phyloP scores from a whole-genome alignment of 331 rosid genomes.

The Malus hybrid region DNA sequence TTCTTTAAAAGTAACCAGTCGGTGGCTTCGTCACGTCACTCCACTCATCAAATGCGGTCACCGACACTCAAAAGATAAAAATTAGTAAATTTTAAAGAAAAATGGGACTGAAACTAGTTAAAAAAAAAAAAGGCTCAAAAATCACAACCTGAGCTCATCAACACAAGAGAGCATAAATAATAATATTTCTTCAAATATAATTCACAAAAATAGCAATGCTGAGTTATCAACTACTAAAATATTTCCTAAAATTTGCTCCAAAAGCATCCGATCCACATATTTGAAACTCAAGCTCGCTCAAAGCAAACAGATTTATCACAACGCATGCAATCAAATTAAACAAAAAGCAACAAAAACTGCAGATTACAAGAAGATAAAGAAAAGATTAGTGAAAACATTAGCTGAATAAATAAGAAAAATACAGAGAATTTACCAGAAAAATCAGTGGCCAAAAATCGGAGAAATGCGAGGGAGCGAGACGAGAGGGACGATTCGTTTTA shows the following conservation, averaged over 20 bases:
- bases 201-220: not conserved
- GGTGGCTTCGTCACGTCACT: no score
- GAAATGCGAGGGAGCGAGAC: slow-evolving; percentile 21
- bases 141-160: not conserved
- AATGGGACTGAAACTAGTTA: not conserved
- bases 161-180: not conserved
- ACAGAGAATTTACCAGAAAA: slow-evolving; percentile 7
- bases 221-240: not conserved
- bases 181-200: not conserved
- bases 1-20: no score
- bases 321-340: slow-evolving; percentile 8
- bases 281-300: slow-evolving; percentile 27
- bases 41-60: not conserved
- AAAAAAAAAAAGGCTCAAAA: not conserved
- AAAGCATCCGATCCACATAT: slow-evolving; percentile 49
- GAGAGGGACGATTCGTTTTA: slow-evolving; percentile 3
- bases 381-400: not conserved
- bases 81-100: not conserved
- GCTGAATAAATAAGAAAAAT: not conserved
- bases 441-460: slow-evolving; percentile 15
- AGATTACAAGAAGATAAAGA: not conserved
- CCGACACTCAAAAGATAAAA: not conserved
- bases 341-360: not conserved
- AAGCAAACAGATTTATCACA: slow-evolving; percentile 8
- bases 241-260: not conserved